A percentile compares a stretch with the other conserved stretches of the same genome.
These are phyloP conservation scores for Avena insularis DNA, from an alignment of 176 grass and related monocot genomes.

Conservation along the genomic window DNA sequence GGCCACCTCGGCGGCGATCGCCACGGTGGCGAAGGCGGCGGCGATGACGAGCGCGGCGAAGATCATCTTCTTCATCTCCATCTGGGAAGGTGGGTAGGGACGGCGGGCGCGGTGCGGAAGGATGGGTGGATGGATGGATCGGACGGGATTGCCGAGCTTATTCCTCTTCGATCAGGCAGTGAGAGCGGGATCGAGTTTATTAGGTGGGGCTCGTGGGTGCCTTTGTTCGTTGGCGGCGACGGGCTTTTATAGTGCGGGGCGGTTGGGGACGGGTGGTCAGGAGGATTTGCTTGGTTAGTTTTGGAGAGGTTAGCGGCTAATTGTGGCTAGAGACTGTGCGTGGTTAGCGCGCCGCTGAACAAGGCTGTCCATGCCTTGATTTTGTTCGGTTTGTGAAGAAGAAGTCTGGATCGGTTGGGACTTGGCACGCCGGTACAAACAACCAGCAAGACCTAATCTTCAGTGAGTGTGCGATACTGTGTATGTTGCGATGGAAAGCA, in stretches of 20 bases:
- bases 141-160: neutral
- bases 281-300: neutral
- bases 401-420: neutral
- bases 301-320: neutral
- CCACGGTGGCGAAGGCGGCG: conserved; percentile 21
- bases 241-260: neutral
- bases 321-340: neutral
- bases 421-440: too few relatives aligned
- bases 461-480: neutral
- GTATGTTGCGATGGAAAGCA: neutral
- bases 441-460: neutral
- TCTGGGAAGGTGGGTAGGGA: neutral
- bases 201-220: neutral
- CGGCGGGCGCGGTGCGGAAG: too few relatives aligned
- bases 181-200: conserved; percentile 27
- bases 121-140: too few relatives aligned
- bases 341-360: neutral
- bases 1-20: neutral
- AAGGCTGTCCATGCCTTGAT: neutral
- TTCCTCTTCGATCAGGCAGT: conserved; percentile 7
- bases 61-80: conserved; percentile 51
- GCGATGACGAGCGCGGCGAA: conserved; percentile 22
- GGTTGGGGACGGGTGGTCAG: neutral
- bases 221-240: neutral
- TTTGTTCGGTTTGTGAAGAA: too few relatives aligned